Percentiles rank a stretch among this genome's conserved stretches.
phyloP scores from a whole-genome alignment of 306 rosid species.

The Quercus alba region DNA sequence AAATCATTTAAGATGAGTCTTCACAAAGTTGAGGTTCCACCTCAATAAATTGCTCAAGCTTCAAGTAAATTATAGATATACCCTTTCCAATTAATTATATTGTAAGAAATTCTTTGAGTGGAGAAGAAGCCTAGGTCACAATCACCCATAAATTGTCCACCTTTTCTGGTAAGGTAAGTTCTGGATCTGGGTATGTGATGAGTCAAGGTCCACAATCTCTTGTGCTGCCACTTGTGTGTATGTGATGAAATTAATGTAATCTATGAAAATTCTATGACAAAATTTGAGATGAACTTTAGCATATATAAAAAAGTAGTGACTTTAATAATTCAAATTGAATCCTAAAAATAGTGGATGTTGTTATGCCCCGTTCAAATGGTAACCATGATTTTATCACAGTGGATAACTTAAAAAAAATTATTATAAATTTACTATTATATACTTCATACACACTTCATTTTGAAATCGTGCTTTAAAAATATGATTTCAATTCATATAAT shows the following conservation, averaged over 20 bases:
- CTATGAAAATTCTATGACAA: no score
- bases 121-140: slow-evolving; percentile 20
- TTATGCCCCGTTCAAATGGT: no score
- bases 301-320: no score
- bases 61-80: slow-evolving; percentile 7
- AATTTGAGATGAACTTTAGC: no score
- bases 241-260: not conserved
- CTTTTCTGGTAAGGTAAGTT: slow-evolving; percentile 32
- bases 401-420: no score
- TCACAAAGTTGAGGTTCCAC: slow-evolving; percentile 53
- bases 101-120: not conserved
- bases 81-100: slow-evolving; percentile 7
- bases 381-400: no score
- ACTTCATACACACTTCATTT: no score
- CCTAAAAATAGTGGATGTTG: no score
- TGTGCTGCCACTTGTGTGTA: slow-evolving; percentile 14
- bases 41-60: slow-evolving; percentile 30
- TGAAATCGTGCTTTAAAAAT: no score
- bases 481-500: no score
- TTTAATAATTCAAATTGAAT: no score
- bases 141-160: slow-evolving; percentile 34
- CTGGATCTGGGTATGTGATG: slow-evolving; percentile 15
- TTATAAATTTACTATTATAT: no score
- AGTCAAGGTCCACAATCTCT: slow-evolving; percentile 17
- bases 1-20: slow-evolving; percentile 46